Conservation (phyloP, 73 alveolate species). For the Stentor roeselii region DNA sequence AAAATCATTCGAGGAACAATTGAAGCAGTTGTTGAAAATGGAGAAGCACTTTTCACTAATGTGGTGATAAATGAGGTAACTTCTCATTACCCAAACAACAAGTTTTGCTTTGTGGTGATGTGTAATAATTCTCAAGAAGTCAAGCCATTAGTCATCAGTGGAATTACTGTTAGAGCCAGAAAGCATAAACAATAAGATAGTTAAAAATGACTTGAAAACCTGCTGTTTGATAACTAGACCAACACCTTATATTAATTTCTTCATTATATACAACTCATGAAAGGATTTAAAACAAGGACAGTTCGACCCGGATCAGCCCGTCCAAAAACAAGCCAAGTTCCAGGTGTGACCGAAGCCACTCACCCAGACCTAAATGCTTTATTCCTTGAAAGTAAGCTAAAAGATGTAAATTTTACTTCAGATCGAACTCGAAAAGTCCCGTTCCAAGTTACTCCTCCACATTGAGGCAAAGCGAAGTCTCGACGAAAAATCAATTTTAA, state of each 20-base stretch:
- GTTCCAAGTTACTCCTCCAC: conserved; percentile 8
- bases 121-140: background rate
- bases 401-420: conserved; percentile 11
- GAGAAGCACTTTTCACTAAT: background rate
- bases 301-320: background rate
- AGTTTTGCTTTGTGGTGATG: background rate
- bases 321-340: background rate
- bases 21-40: background rate
- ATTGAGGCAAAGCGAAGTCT: conserved; percentile 8
- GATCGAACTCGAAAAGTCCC: conserved; percentile 12
- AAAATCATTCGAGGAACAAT: conserved; percentile 24
- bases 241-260: too few species aligned
- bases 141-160: background rate
- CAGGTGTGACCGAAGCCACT: background rate
- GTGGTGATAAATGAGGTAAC: conserved; percentile 24
- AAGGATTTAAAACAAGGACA: background rate
- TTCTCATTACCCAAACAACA: conserved; percentile 18
- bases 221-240: too few species aligned
- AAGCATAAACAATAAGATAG: background rate
- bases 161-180: background rate
- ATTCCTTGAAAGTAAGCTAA: conserved; percentile 13
- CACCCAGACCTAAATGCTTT: background rate
- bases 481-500: background rate
- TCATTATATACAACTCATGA: background rate
- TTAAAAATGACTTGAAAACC: too few species aligned